Percentiles rank a stretch among this genome's conserved stretches.
Evolutionary conservation across 2,329 filamentous ascomycete genomes (phyloP).

Genomic region (Pseudogymnoascus sp.): DNA sequence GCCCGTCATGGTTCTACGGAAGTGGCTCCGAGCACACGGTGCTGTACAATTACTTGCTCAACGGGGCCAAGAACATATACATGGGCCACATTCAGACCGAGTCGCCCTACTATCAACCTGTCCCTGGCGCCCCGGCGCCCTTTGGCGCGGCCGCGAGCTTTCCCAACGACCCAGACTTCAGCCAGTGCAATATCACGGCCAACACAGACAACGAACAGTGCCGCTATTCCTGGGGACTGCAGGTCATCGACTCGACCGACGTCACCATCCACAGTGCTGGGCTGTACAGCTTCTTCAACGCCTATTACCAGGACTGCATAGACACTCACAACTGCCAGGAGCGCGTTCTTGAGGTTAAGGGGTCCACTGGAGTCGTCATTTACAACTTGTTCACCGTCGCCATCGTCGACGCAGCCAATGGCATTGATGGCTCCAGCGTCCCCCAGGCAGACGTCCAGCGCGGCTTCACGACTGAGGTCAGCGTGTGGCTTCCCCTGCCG

Average conservation of each 20-base stretch:
- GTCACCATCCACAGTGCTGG: slow-evolving; percentile 46
- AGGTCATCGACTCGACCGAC: slow-evolving; percentile 46
- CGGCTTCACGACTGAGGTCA: too few species aligned
- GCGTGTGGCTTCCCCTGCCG: slow-evolving; percentile 17
- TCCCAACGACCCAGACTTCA: slow-evolving; percentile 46
- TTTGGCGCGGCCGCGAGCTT: slow-evolving; percentile 26
- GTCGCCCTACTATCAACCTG: slow-evolving; percentile 44
- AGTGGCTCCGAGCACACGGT: slow-evolving; percentile 60
- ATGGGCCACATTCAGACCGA: slow-evolving; percentile 37
- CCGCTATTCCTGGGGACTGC: slow-evolving; percentile 57
- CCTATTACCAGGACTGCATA: slow-evolving; percentile 47
- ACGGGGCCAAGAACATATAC: slow-evolving; percentile 42
- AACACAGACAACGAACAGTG: slow-evolving; percentile 31
- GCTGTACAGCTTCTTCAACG: slow-evolving; percentile 52
- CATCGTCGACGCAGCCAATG: slow-evolving; percentile 17
- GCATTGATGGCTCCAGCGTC: slow-evolving; percentile 17
- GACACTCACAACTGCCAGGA: slow-evolving; percentile 43
- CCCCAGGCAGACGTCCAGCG: slow-evolving; percentile 24
- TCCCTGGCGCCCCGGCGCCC: slow-evolving; percentile 38
- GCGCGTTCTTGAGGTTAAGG: slow-evolving; percentile 19
- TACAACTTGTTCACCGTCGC: slow-evolving; percentile 23
- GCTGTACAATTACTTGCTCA: slow-evolving; percentile 62
- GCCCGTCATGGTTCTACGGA: slow-evolving; percentile 70
- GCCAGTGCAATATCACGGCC: slow-evolving; percentile 33
- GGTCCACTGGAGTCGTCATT: slow-evolving; percentile 18